Evolutionary conservation across 441 rosid genomes (phyloP), one percentile per base, ranked within the genome.

Genomic region (Aleurites moluccanus): DNA sequence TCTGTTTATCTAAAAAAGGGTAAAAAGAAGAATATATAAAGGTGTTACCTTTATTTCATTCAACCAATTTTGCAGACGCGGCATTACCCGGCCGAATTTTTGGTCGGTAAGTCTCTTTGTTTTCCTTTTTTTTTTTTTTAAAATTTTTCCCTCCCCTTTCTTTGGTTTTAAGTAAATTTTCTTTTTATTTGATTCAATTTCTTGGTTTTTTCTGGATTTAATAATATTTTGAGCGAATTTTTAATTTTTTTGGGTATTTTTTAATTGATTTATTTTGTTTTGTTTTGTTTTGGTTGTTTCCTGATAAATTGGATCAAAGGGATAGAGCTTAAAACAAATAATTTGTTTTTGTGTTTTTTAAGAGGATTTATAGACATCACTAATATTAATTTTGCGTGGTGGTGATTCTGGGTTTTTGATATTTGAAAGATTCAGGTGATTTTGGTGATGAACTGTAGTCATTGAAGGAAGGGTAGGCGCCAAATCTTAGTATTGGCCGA

Each of bases 341-440:
- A 18, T 61, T 44, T 25, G 13, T 28, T 10, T 62, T 3, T 69
- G 10, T 35, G 1, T 35, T 28, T 1, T 45, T 42, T 45, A 9
- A 8, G 2, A 8, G 77, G 65, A 42, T 1, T 40, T 74, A 44
- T 65, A 18, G 47, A 27, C 53, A 53, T 64, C 64, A 27, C 28
- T 52, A 35, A 44, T 55, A 30, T 42, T 27, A 18, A 15, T 52
- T 64, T 38, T 38, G 40, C 40, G 2, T 38, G 40, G 14, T 10
- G 27, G 64, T 55, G 27, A 16, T 45, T 62, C 33, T 20, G 57
- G 45, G 59, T 38, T 53, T 65, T 35, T 64, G 53, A 15, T 42
- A 68, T 23, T 78, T 68, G 74, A 67, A 73, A 78, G 73, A 59
- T 52, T 76, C 59, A 57, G 72, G 50, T 28, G 59, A 56, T 61